Evolutionary conservation across 78 protist genomes (phyloP).

Genomic region (Planoprotostelium fungivorum): DNA sequence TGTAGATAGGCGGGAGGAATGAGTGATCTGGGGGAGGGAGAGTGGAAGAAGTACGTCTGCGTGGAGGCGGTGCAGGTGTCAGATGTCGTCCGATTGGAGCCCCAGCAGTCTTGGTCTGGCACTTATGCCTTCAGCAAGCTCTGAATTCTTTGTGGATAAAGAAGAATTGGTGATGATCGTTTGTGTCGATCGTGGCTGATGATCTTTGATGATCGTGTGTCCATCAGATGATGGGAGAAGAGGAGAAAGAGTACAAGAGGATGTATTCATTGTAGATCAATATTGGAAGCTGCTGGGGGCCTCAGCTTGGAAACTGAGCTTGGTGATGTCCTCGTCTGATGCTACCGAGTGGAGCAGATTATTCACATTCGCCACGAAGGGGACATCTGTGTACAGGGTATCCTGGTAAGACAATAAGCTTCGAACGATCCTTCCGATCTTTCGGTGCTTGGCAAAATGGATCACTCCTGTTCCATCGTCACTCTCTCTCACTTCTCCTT

Average conservation of each 20-base stretch:
- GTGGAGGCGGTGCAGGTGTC: background rate
- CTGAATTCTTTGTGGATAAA: background rate
- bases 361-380: background rate
- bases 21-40: background rate
- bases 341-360: background rate
- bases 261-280: no score
- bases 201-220: no score
- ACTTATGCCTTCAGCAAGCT: background rate
- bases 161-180: no score
- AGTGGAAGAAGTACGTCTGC: background rate
- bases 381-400: background rate
- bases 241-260: no score
- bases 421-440: background rate
- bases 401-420: background rate
- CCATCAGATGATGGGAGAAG: no score
- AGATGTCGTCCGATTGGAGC: background rate
- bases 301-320: background rate
- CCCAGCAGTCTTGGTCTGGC: background rate
- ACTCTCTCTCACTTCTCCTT: background rate
- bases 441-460: background rate
- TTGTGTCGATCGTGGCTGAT: no score
- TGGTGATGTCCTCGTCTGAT: background rate
- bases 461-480: background rate
- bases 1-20: background rate
- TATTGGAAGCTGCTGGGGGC: background rate